Evolutionary conservation across 352 stramenopile genomes (phyloP).

Genomic region (Pythium sp.): DNA sequence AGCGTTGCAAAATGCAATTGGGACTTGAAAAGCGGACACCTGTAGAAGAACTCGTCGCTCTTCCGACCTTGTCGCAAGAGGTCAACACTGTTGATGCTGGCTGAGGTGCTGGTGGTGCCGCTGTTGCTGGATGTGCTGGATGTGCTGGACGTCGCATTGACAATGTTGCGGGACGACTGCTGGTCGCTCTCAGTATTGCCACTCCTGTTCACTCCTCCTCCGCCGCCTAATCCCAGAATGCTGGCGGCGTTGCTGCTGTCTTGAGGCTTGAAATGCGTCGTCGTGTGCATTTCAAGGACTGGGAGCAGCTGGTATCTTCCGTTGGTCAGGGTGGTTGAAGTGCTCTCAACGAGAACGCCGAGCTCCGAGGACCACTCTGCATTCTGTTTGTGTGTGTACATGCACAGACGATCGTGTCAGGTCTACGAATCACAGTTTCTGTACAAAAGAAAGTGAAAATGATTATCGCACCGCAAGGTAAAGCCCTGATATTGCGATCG

Average conservation of each 20-base stretch:
- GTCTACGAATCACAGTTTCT: background rate
- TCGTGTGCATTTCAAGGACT: constrained; percentile 25
- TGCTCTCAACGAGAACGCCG: constrained; percentile 12
- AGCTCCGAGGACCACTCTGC: constrained; percentile 31
- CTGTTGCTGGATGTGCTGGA: too few species aligned
- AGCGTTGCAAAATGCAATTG: constrained; percentile 23
- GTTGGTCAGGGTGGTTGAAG: background rate
- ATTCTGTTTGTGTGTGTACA: constrained; percentile 23
- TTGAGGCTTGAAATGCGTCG: constrained; percentile 26
- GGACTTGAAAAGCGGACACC: constrained; percentile 41
- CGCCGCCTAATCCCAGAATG: background rate
- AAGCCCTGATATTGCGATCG: constrained; percentile 35
- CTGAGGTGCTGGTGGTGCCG: background rate
- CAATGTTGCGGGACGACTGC: background rate
- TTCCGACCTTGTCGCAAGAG: background rate
- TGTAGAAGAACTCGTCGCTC: constrained; percentile 27
- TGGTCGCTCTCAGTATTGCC: constrained; percentile 11
- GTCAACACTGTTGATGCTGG: background rate
- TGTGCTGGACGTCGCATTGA: background rate
- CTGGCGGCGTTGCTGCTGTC: background rate
- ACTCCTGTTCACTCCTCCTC: background rate
- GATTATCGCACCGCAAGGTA: constrained; percentile 42
- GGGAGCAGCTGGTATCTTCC: constrained; percentile 24
- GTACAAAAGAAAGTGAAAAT: background rate
- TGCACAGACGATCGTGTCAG: background rate